Conservation (phyloP, 2,329 filamentous ascomycete genomes). For the Lachnum nothofagi region DNA sequence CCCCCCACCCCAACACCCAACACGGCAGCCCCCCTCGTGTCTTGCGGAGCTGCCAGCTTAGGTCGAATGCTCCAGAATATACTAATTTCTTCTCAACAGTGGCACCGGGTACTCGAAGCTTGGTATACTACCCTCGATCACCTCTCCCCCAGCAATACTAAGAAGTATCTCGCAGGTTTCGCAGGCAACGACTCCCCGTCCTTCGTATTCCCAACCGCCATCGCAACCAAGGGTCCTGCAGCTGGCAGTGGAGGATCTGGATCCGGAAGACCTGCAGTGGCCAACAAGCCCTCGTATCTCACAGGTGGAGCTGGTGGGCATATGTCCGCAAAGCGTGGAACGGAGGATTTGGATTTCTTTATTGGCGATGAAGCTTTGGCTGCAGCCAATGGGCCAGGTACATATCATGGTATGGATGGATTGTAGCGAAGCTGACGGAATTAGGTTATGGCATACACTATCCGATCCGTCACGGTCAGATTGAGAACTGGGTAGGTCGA, state of each 20-base stretch:
- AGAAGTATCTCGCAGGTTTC: constrained; percentile 60
- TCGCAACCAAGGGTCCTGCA: constrained; percentile 82
- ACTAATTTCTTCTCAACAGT: constrained; percentile 49
- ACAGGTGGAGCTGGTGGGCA: constrained; percentile 82
- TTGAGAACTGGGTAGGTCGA: constrained; percentile 86
- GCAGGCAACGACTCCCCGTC: constrained; percentile 98
- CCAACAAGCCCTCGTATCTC: constrained; percentile 91
- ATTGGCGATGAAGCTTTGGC: constrained; percentile 94
- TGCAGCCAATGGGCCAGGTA: constrained; percentile 77
- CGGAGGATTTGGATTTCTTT: constrained; percentile 97
- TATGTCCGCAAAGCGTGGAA: constrained; percentile 85
- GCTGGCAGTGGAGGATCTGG: constrained; percentile 70
- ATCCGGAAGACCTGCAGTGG: constrained; percentile 82
- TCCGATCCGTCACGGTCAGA: constrained; percentile 93
- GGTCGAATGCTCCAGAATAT: background rate
- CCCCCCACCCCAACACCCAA: constrained; percentile 34
- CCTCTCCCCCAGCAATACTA: background rate
- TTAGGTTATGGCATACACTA: constrained; percentile 92
- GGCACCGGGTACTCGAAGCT: constrained; percentile 99
- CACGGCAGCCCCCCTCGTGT: constrained; percentile 5
- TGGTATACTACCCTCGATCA: constrained; percentile 53
- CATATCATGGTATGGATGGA: background rate
- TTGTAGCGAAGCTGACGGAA: constrained; percentile 18
- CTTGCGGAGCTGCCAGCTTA: background rate
- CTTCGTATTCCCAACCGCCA: constrained; percentile 98